Evolutionary conservation across 2,329 filamentous ascomycete genomes (phyloP).

Genomic region (Ascochyta rabiei): DNA sequence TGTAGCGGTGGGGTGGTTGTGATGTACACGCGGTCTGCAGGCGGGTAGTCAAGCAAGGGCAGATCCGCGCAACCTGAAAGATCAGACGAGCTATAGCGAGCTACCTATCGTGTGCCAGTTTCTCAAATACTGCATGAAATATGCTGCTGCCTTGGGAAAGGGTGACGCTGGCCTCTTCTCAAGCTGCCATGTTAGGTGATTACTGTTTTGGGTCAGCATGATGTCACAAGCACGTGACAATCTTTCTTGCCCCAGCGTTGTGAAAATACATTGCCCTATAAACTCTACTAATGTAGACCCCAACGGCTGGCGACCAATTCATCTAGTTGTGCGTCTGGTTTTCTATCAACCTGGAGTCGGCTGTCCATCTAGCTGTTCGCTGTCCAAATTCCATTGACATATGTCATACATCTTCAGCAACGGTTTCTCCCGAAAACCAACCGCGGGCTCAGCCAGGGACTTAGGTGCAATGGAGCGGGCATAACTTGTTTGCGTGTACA

Average conservation of each 20-base stretch:
- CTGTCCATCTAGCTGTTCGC: no score
- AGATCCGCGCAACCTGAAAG: no score
- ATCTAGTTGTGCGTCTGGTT: no score
- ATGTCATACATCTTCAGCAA: no score
- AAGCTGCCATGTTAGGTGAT: constrained; percentile 16
- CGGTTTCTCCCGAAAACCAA: no score
- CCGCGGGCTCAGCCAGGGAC: no score
- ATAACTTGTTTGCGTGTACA: no score
- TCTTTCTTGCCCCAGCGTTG: not conserved
- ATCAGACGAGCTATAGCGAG: not conserved
- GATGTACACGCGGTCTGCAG: not conserved
- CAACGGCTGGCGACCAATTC: no score
- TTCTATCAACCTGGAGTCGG: no score
- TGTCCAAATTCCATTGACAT: no score
- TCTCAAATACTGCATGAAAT: not conserved
- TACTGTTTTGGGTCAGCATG: constrained; percentile 31
- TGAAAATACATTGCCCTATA: not conserved
- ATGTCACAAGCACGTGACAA: constrained; percentile 30
- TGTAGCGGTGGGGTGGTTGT: not conserved
- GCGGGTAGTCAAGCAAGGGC: not conserved
- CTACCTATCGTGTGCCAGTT: not conserved
- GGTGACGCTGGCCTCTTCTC: constrained; percentile 26
- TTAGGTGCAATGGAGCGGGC: no score
- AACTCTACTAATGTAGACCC: not conserved
- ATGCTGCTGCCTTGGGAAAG: constrained; percentile 32